A percentile compares a stretch with the other conserved stretches of the same genome.
These are phyloP conservation scores for Cornus suecica DNA, from an alignment of 148 eudicot genomes.

Conservation along the genomic window DNA sequence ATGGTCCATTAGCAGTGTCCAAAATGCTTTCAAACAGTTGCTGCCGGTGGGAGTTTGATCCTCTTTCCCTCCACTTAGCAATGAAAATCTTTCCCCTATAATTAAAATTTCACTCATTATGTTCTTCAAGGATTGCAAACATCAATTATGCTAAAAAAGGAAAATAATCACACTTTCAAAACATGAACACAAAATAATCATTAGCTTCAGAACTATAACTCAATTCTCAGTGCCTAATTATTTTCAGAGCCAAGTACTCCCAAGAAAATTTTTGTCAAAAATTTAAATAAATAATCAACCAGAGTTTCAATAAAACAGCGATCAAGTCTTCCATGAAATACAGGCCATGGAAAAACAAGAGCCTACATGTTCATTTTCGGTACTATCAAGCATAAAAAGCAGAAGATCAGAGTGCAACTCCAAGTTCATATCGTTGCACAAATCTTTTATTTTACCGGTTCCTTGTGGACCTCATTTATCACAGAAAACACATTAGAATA, in stretches of 20 bases:
- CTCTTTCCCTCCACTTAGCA: slow-evolving; percentile 9
- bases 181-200: neutral
- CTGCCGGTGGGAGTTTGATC: neutral
- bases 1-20: slow-evolving; percentile 12
- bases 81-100: neutral
- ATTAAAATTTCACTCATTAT: neutral
- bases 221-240: neutral
- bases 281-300: neutral
- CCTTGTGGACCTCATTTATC: slow-evolving; percentile 5
- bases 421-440: neutral
- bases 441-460: neutral
- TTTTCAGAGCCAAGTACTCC: neutral
- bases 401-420: neutral
- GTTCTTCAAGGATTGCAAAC: neutral
- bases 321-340: neutral
- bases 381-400: neutral
- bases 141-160: neutral
- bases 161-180: neutral
- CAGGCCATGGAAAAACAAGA: neutral
- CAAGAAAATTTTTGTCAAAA: neutral
- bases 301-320: neutral
- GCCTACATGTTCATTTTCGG: neutral
- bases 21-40: slow-evolving; percentile 2
- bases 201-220: neutral
- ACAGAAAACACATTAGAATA: neutral